These are phyloP conservation scores for Sarocladium brachiariae DNA, from an alignment of 2,329 filamentous ascomycete genomes.

Conservation along the genomic window DNA sequence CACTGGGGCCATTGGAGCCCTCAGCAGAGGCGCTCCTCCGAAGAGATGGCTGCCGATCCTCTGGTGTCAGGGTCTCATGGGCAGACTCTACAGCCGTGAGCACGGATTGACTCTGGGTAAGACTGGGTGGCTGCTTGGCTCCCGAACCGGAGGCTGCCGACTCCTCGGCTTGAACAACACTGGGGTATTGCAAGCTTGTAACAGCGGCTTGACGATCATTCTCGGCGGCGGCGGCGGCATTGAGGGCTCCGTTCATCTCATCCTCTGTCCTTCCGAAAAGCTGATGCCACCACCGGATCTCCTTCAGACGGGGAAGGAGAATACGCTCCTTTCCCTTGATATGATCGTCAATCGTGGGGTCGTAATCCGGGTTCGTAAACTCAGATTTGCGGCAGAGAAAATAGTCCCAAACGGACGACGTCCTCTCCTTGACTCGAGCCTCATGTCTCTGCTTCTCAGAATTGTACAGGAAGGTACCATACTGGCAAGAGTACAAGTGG, in stretches of 20 bases:
- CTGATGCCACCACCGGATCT: constrained; percentile 92
- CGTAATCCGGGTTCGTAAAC: constrained; percentile 78
- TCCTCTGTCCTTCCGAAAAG: constrained; percentile 78
- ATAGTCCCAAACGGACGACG: constrained; percentile 91
- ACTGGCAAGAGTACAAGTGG: constrained; percentile 92
- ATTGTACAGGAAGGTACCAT: constrained; percentile 94
- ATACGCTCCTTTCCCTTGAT: constrained; percentile 74
- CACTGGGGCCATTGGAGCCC: constrained; percentile 22
- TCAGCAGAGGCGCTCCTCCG: constrained; percentile 40
- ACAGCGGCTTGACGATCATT: constrained; percentile 31
- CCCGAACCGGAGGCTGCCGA: constrained; percentile 18
- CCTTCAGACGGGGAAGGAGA: constrained; percentile 68
- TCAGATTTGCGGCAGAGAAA: constrained; percentile 75
- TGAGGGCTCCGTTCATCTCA: constrained; percentile 78
- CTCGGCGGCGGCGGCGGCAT: constrained; percentile 46
- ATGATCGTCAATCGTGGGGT: constrained; percentile 68
- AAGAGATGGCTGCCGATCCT: constrained; percentile 27
- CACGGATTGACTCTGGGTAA: constrained; percentile 43
- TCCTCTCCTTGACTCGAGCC: constrained; percentile 59
- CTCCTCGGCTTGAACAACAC: constrained; percentile 20
- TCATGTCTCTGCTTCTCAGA: constrained; percentile 83
- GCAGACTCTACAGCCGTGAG: constrained; percentile 53
- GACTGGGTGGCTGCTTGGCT: constrained; percentile 29
- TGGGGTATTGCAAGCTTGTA: constrained; percentile 25
- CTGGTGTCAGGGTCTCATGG: constrained; percentile 42